A percentile compares a stretch with the other conserved stretches of the same genome.
Evolutionary conservation across 768 basidiomycete genomes (phyloP).

Genomic region (Pleurotus eryngii): DNA sequence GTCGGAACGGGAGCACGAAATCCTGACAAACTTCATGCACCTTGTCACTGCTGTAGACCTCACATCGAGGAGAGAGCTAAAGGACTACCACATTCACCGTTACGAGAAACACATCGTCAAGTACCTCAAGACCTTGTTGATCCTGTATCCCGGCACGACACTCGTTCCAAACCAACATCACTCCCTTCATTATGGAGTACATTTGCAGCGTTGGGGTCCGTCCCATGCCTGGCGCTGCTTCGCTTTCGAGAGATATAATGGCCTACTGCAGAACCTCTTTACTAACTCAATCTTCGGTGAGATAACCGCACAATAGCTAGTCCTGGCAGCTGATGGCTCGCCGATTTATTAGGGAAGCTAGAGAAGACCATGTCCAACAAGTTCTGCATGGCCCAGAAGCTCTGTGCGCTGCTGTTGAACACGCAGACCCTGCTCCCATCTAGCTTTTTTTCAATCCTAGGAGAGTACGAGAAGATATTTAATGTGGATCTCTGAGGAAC

Average conservation of each 20-base stretch:
- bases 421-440: no score
- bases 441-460: no score
- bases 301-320: not conserved
- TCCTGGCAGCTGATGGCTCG: not conserved
- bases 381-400: no score
- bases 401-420: no score
- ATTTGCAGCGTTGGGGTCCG: slow-evolving; percentile 26
- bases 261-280: not conserved
- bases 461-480: not conserved
- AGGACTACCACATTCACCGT: not conserved
- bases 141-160: slow-evolving; percentile 19
- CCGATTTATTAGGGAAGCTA: no score
- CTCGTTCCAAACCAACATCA: slow-evolving; percentile 28
- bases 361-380: no score
- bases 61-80: slow-evolving; percentile 14
- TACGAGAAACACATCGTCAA: slow-evolving; percentile 12
- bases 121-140: slow-evolving; percentile 16
- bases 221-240: slow-evolving; percentile 10
- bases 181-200: slow-evolving; percentile 25
- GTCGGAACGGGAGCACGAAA: slow-evolving; percentile 6
- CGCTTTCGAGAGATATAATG: not conserved
- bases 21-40: slow-evolving; percentile 29
- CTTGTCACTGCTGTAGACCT: slow-evolving; percentile 21
- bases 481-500: slow-evolving; percentile 10
- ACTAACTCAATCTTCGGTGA: not conserved